These are phyloP conservation scores for Pichia sporocuriosa DNA, from an alignment of 805 yeast genomes.

Conservation along the genomic window DNA sequence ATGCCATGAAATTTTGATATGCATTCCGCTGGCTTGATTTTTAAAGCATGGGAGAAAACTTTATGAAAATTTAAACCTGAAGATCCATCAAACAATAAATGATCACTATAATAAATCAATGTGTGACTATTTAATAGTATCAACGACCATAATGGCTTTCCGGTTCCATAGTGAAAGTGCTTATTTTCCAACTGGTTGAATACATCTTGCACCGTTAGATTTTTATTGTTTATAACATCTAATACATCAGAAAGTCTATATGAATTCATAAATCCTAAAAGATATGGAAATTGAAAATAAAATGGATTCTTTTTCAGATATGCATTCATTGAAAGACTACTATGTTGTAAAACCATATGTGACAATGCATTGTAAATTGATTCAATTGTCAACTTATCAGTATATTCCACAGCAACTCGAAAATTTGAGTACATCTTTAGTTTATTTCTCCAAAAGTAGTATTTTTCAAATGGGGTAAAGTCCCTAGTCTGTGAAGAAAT, in stretches of 20 bases:
- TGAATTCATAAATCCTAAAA: slow-evolving; percentile 6
- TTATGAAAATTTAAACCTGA: slow-evolving; percentile 28
- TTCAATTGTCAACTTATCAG: slow-evolving; percentile 2
- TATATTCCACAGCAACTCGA: slow-evolving; percentile 11
- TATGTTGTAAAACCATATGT: slow-evolving; percentile 13
- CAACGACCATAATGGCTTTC: slow-evolving; percentile 18
- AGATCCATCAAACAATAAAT: slow-evolving; percentile 31
- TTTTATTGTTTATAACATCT: slow-evolving; percentile 6
- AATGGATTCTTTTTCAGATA: background rate
- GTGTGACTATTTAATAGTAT: slow-evolving; percentile 12
- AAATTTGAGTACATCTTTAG: slow-evolving; percentile 13
- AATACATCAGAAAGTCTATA: slow-evolving; percentile 13
- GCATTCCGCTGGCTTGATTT: background rate
- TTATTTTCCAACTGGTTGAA: slow-evolving; percentile 8
- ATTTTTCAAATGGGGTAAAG: slow-evolving; percentile 12
- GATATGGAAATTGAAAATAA: slow-evolving; percentile 1
- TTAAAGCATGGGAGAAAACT: slow-evolving; percentile 15
- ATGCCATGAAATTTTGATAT: background rate
- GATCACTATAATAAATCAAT: slow-evolving; percentile 24
- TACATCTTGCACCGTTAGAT: background rate
- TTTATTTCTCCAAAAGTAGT: slow-evolving; percentile 14
- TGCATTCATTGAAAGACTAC: slow-evolving; percentile 17
- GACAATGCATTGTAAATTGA: slow-evolving; percentile 8
- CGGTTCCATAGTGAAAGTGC: slow-evolving; percentile 8
- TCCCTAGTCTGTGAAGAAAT: slow-evolving; percentile 6